Percentiles rank a stretch among this genome's conserved stretches.
phyloP scores from a whole-genome alignment of 441 rosid species.

The Dalechampia spathulata region DNA sequence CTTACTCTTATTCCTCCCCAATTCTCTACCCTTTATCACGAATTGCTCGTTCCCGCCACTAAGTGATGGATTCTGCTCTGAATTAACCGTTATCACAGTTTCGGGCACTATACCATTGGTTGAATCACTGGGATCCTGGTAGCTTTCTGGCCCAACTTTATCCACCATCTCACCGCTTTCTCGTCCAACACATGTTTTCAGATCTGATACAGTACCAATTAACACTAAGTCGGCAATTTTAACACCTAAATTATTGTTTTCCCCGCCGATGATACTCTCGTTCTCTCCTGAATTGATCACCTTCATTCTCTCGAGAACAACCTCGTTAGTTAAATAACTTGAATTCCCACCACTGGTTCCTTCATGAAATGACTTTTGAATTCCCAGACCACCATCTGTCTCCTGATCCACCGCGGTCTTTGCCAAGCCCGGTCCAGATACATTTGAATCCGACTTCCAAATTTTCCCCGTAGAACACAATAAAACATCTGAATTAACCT shows the following conservation, averaged over 20 bases:
- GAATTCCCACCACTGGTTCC: slow-evolving; percentile 20
- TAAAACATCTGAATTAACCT: slow-evolving; percentile 17
- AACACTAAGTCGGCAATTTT: slow-evolving; percentile 20
- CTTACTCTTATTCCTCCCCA: slow-evolving; percentile 27
- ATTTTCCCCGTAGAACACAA: slow-evolving; percentile 15
- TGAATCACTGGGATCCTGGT: slow-evolving; percentile 17
- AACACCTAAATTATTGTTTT: slow-evolving; percentile 17
- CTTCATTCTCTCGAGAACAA: slow-evolving; percentile 21
- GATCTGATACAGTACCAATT: slow-evolving; percentile 8
- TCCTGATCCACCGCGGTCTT: slow-evolving; percentile 16
- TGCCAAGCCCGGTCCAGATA: slow-evolving; percentile 15
- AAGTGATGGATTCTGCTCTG: slow-evolving; percentile 23
- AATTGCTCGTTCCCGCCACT: slow-evolving; percentile 13
- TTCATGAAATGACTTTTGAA: slow-evolving; percentile 11
- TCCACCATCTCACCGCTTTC: slow-evolving; percentile 17
- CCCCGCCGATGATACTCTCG: slow-evolving; percentile 10
- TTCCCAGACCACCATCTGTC: slow-evolving; percentile 8
- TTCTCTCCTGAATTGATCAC: slow-evolving; percentile 18
- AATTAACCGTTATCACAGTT: slow-evolving; percentile 24
- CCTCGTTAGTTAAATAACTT: slow-evolving; percentile 14
- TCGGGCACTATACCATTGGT: slow-evolving; percentile 20
- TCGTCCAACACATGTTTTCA: background rate
- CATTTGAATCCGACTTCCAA: slow-evolving; percentile 15
- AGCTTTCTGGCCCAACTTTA: slow-evolving; percentile 26
- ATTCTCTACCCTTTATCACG: slow-evolving; percentile 15